Evolutionary conservation across 257 asterid species (phyloP), one percentile per base, ranked within the genome.

Genomic region (Rhazya stricta): DNA sequence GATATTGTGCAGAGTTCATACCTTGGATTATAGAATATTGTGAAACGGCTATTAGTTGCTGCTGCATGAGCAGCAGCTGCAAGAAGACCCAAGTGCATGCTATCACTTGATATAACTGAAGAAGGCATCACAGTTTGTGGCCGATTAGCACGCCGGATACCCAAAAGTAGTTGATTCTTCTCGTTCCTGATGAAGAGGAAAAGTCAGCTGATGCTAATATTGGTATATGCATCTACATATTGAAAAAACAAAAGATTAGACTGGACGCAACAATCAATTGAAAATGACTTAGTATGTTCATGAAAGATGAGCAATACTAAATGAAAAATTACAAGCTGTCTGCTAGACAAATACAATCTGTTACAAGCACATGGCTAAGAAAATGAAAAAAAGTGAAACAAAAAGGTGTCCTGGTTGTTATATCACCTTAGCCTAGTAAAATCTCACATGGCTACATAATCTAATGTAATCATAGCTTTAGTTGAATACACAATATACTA

Each of bases 1-100:
- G 30, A 51, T 45, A 61, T 21, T 43, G 50, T 79, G 32, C 58
- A 79, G 76, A 66, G 3, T 70, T 39, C 80, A 36, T 76, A 88
- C 97, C 97, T 85, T 58, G 97, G 96, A 85, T 91, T 91, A 72
- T 81, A 89, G 73, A 91, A 91, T 70, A 91, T 84, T 56, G 96
- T 88, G 82, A 91, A 91, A 58, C 94, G 91, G 81, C 94, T 89
- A 62, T 85, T 83, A 23, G 96, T 91, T 25, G 93, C 80, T 36
- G 96, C 91, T 69, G 97, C 97, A 80, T 91, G 97, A 58, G 97
- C 96, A 48, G 97, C 97, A 69, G 97, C 93, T 70, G 97, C 97
- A 69, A 91, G 90, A 78, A 91, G 91, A 45, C 97, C 97, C 15
- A 89, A 80, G 86, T 91, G 97, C 97, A 91, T 91, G 73, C 97